Evolutionary conservation across 2,329 filamentous ascomycete species (phyloP), one percentile per base, ranked within the genome.

Genomic region (Colletotrichum orbiculare): DNA sequence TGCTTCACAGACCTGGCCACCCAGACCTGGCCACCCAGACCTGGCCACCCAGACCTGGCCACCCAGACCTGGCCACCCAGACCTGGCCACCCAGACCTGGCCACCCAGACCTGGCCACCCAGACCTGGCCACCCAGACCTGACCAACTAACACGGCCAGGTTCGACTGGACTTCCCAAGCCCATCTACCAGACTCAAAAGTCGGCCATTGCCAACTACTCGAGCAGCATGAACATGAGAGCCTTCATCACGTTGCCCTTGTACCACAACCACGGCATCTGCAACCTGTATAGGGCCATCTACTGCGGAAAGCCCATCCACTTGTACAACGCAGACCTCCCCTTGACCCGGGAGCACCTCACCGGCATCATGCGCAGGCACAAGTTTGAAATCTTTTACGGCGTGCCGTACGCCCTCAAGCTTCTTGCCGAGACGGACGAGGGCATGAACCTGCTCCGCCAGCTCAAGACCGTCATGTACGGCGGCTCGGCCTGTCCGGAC

Each of bases 361-460:
- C 84, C 2, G 71, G 75, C 6, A 80, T 80, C 10, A 78, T 87
- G 69, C 68, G 74, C 8, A 72, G 72, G 8, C 72, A 80, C 60
- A 67, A 79, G 15, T 79, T 85, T 1, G 81, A 89, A 57, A 82
- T 85, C 17, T 83, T 91, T 38, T 83, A 89, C 61, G 83, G 80
- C 3, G 89, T 91, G 0, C 89, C 89, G 0, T 91, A 90, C 68
- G 83, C 86, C 0, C 73, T 91, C 15, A 90, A 91, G 70, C 75
- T 91, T 0, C 77, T 91, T 1, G 83, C 83, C 0, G 89, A 91
- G 71, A 81, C 82, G 0, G 76, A 84, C 0, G 80, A 83, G 15
- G 89, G 88, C 0, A 79, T 89, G 12, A 70, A 75, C 1, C 75
- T 76, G 2, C 73, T 89, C 13, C 73, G 74, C 1, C 73, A 75